Evolutionary conservation across 257 asterid genomes (phyloP), one percentile per base, ranked within the genome.

Genomic region (Marsdenia floribunda): DNA sequence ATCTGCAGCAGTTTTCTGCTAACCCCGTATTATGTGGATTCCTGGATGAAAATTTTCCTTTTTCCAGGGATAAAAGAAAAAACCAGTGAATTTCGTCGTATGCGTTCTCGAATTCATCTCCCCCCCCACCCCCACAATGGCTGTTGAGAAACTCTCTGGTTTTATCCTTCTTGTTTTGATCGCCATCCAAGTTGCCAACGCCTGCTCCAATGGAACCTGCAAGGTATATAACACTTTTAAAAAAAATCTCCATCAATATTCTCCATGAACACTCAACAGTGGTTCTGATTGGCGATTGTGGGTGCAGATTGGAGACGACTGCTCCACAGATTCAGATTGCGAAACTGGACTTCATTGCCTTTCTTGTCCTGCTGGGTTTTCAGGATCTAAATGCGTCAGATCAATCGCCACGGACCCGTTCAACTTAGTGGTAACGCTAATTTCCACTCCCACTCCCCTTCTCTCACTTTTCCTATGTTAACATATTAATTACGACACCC

Each of bases 351-450:
- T 81, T 21, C 88, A 83, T 53, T 93, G 97, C 70, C 65, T 82
- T 40, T 37, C 93, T 29, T 92, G 98, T 66, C 46, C 80, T 24
- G 79, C 87, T 11, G 87, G 74, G 1, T 85, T 91, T 72, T 71
- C 80, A 0, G 92, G 88, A 58, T 50, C 86, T 26, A 77, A 66
- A 76, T 93, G 98, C 74, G 91, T 93, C 67, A 72, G 98, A 84
- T 83, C 93, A 81, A 83, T 88, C 12, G 88, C 91, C 63, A 90
- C 97, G 1, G 71, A 87, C 33, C 93, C 81, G 70, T 89, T 91
- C 90, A 80, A 47, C 26, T n/a, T 93, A 60, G 64, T 91, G 85
- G 97, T 92, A 75, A 73, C 72, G 49, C 72, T 73, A 79, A 44
- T 44, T 44, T 6, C 49, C 49, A 47, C 72, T 53, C 15, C 70